Evolutionary conservation across 2,329 filamentous ascomycete species (phyloP).

Genomic region (Daldinia sp.): DNA sequence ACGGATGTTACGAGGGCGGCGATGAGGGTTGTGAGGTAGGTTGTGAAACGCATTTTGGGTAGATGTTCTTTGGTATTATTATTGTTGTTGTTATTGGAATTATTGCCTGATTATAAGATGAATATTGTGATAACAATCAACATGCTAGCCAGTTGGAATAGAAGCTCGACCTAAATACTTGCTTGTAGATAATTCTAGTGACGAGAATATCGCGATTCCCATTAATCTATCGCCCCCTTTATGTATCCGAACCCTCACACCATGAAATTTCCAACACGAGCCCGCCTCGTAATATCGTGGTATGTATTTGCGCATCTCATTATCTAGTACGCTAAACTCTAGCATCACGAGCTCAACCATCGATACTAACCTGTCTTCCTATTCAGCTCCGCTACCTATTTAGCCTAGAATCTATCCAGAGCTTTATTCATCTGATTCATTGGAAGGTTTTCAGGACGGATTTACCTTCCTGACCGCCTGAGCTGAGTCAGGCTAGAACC

Average conservation of each 20-base stretch:
- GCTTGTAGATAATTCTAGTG: conserved; percentile 7
- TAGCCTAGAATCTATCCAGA: conserved; percentile 10
- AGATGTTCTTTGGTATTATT: not conserved
- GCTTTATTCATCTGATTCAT: not conserved
- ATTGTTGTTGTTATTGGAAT: no score
- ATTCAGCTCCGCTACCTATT: not conserved
- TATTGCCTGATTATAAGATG: no score
- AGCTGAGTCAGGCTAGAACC: conserved; percentile 19
- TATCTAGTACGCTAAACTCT: not conserved
- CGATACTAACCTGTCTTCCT: not conserved
- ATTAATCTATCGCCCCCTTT: conserved; percentile 9
- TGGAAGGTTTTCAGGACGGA: conserved; percentile 8
- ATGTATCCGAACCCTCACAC: conserved; percentile 14
- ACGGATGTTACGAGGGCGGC: conserved; percentile 2
- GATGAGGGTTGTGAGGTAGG: conserved; percentile 3
- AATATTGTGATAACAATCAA: no score
- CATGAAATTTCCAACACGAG: conserved; percentile 10
- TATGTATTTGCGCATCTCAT: not conserved
- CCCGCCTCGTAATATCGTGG: not conserved
- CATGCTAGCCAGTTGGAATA: no score
- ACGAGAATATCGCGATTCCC: not conserved
- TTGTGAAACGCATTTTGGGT: conserved; percentile 27
- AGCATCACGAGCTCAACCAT: conserved; percentile 11
- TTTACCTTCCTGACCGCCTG: conserved; percentile 14
- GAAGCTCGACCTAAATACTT: no score